These are phyloP conservation scores for Talaromyces sp. DNA, from an alignment of 2,329 filamentous ascomycete genomes.

Conservation along the genomic window DNA sequence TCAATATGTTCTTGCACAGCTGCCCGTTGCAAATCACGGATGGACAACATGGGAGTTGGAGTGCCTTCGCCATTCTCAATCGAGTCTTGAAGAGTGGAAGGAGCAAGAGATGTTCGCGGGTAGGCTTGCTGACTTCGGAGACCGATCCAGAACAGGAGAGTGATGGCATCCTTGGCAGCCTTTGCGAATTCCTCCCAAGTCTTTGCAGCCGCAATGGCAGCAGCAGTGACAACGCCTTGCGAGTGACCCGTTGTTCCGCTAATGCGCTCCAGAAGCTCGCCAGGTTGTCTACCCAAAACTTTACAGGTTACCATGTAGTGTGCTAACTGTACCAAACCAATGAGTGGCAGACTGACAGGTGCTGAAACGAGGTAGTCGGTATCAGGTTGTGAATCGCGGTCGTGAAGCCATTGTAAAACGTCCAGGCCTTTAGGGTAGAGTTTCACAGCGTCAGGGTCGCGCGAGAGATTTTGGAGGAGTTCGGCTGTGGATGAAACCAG, in stretches of 20 bases:
- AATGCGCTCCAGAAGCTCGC: constrained; percentile 78
- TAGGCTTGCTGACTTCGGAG: constrained; percentile 96
- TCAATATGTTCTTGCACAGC: constrained; percentile 96
- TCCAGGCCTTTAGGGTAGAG: constrained; percentile 96
- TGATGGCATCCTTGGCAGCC: constrained; percentile 74
- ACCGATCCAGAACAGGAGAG: constrained; percentile 97
- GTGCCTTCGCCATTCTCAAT: constrained; percentile 90
- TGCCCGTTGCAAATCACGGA: constrained; percentile 81
- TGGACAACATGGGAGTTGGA: constrained; percentile 96
- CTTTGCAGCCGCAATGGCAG: constrained; percentile 82
- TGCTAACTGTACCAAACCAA: constrained; percentile 90
- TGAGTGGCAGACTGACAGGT: constrained; percentile 91
- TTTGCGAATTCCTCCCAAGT: constrained; percentile 91
- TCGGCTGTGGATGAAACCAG: constrained; percentile 78
- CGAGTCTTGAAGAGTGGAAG: constrained; percentile 86
- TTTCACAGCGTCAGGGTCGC: constrained; percentile 84
- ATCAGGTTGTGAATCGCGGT: constrained; percentile 85
- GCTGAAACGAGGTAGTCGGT: constrained; percentile 91
- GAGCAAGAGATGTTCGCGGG: constrained; percentile 88
- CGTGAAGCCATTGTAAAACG: constrained; percentile 87
- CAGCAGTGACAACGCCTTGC: constrained; percentile 90
- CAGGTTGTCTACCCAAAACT: constrained; percentile 82
- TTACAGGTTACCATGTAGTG: constrained; percentile 95
- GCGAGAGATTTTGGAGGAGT: constrained; percentile 78
- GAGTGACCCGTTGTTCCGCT: constrained; percentile 92